Percentiles rank a stretch among this genome's conserved stretches.
Conservation (phyloP, 768 basidiomycete species). For the Collybia sordida region DNA sequence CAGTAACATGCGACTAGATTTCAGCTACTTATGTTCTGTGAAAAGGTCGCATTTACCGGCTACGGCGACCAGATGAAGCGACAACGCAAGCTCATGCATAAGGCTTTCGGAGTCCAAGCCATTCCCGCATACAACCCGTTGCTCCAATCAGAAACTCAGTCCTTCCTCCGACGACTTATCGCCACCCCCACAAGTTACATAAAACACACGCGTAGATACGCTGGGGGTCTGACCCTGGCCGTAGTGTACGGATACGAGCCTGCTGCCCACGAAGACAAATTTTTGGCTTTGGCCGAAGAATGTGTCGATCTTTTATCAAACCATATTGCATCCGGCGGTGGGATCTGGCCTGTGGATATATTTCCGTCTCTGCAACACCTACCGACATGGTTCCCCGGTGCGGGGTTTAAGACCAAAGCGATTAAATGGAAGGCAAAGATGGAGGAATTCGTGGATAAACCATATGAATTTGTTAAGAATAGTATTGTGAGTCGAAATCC, state of each 20-base stretch:
- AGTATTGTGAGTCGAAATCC: constrained; percentile 45
- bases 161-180: constrained; percentile 57
- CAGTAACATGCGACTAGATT: background rate
- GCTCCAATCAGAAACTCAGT: constrained; percentile 53
- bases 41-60: constrained; percentile 60
- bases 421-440: constrained; percentile 61
- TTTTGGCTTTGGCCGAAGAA: constrained; percentile 40
- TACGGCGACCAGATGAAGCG: constrained; percentile 64
- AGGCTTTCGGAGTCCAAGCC: constrained; percentile 52
- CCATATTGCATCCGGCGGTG: constrained; percentile 40
- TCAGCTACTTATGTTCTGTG: background rate
- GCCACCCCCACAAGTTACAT: constrained; percentile 37
- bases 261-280: constrained; percentile 33
- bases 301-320: constrained; percentile 40
- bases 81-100: constrained; percentile 67
- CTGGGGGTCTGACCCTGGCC: constrained; percentile 54
- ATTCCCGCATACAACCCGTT: constrained; percentile 61
- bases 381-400: constrained; percentile 68
- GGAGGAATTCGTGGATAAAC: constrained; percentile 61
- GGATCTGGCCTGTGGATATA: constrained; percentile 51
- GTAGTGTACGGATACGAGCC: constrained; percentile 65
- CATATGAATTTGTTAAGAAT: constrained; percentile 57
- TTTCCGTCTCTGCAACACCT: constrained; percentile 51
- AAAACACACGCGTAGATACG: constrained; percentile 46
- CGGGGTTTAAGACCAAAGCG: constrained; percentile 64